Conservation (phyloP, 192 early-diverging fungal genomes). For the Phycomyces nitens region DNA sequence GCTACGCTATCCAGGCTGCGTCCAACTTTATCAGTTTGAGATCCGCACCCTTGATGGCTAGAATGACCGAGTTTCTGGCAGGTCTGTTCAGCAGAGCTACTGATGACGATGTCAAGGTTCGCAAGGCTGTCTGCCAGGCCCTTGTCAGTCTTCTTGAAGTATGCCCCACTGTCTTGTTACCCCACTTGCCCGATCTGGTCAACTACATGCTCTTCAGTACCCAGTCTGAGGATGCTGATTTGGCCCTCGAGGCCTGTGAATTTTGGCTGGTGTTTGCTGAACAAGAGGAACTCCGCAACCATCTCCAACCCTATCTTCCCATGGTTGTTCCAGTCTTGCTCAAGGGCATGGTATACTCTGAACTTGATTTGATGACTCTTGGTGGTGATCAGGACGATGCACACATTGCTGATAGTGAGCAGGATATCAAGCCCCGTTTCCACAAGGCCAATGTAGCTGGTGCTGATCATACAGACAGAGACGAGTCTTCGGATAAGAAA, state of each 20-base stretch:
- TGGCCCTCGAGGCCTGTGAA: conserved; percentile 98
- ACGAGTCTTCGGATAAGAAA: conserved; percentile 4
- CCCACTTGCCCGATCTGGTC: conserved; percentile 84
- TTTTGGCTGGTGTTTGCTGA: conserved; percentile 98
- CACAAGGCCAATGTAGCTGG: conserved; percentile 71
- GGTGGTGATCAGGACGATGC: conserved; percentile 84
- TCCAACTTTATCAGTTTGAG: conserved; percentile 85
- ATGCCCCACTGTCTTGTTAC: conserved; percentile 78
- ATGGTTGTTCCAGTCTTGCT: conserved; percentile 90
- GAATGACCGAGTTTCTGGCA: conserved; percentile 68
- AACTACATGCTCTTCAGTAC: conserved; percentile 95
- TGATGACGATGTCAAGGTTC: conserved; percentile 79
- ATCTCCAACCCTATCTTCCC: conserved; percentile 62
- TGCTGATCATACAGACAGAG: conserved; percentile 18
- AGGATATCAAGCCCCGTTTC: conserved; percentile 95
- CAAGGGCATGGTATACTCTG: conserved; percentile 94
- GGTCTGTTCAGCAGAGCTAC: conserved; percentile 81
- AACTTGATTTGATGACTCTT: conserved; percentile 80
- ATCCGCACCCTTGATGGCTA: conserved; percentile 66
- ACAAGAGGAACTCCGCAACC: conserved; percentile 74
- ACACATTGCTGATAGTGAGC: conserved; percentile 77
- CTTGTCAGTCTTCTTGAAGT: conserved; percentile 88
- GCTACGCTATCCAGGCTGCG: conserved; percentile 75
- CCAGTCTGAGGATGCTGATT: conserved; percentile 76
- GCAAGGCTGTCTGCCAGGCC: conserved; percentile 91